Percentiles rank a stretch among this genome's conserved stretches.
These are phyloP conservation scores for Trifolium dubium DNA, from an alignment of 306 rosid species.

Conservation along the genomic window DNA sequence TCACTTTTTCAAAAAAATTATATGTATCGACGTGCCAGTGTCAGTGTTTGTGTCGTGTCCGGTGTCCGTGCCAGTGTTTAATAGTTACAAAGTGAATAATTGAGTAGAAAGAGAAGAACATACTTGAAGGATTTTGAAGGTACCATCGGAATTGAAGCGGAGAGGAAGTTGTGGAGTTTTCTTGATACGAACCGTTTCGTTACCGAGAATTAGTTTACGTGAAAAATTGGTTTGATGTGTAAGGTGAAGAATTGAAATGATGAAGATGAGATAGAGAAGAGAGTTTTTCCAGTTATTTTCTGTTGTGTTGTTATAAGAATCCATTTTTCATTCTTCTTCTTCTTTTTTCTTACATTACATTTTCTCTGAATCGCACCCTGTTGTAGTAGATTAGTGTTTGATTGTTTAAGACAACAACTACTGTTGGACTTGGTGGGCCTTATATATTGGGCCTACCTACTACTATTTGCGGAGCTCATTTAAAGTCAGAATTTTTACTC, in stretches of 20 bases:
- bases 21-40: too few relatives aligned
- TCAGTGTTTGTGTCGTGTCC: too few relatives aligned
- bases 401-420: too few relatives aligned
- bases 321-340: not conserved
- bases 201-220: slow-evolving; percentile 46
- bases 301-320: not conserved
- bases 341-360: not conserved
- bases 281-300: slow-evolving; percentile 49
- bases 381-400: not conserved
- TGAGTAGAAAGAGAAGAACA: not conserved
- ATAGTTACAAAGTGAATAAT: not conserved
- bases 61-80: too few relatives aligned
- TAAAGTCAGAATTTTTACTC: too few relatives aligned
- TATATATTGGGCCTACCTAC: too few relatives aligned
- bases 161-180: slow-evolving; percentile 71
- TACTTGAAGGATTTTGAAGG: slow-evolving; percentile 92
- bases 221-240: slow-evolving; percentile 47
- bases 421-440: too few relatives aligned
- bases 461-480: too few relatives aligned
- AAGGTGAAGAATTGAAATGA: slow-evolving; percentile 43
- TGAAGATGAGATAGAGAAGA: slow-evolving; percentile 47
- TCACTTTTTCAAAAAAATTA: too few relatives aligned
- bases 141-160: slow-evolving; percentile 76
- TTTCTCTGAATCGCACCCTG: not conserved
- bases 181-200: slow-evolving; percentile 53